Conservation (phyloP, 352 stramenopile genomes). For the Pythium phragmitis region DNA sequence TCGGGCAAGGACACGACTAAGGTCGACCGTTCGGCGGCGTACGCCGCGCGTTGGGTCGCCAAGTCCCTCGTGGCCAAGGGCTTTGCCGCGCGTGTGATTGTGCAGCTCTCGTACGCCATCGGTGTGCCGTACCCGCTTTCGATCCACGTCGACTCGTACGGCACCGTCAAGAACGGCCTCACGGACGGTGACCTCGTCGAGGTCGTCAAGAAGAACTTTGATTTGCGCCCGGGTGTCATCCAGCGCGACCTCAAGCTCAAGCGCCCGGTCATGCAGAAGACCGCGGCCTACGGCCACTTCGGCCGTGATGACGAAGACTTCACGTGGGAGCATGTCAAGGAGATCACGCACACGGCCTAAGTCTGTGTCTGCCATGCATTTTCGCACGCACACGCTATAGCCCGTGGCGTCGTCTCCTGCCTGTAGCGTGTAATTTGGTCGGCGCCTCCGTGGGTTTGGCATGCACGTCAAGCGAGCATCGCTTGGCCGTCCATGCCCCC, state of each 20-base stretch:
- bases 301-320: conserved; percentile 98
- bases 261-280: conserved; percentile 98
- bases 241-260: conserved; percentile 98
- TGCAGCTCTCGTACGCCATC: conserved; percentile 99
- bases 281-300: conserved; percentile 99
- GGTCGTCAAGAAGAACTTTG: conserved; percentile 99
- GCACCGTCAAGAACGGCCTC: conserved; percentile 94
- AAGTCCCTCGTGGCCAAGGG: conserved; percentile 97
- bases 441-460: conserved; percentile 21
- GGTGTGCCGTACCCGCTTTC: conserved; percentile 97
- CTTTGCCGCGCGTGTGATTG: conserved; percentile 93
- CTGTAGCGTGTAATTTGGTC: conserved; percentile 26
- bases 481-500: conserved; percentile 21
- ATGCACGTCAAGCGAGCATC: conserved; percentile 14
- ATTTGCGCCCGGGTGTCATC: conserved; percentile 97
- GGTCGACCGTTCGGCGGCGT: conserved; percentile 98
- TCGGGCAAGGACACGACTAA: conserved; percentile 99
- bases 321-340: conserved; percentile 98
- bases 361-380: conserved; percentile 12
- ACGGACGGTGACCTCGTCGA: conserved; percentile 96
- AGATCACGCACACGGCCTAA: conserved; percentile 66
- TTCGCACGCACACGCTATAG: conserved; percentile 14
- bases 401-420: conserved; percentile 19
- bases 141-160: conserved; percentile 98
- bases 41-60: conserved; percentile 98